Conservation (phyloP, 257 asterid genomes). For the Capsicum chinense region DNA sequence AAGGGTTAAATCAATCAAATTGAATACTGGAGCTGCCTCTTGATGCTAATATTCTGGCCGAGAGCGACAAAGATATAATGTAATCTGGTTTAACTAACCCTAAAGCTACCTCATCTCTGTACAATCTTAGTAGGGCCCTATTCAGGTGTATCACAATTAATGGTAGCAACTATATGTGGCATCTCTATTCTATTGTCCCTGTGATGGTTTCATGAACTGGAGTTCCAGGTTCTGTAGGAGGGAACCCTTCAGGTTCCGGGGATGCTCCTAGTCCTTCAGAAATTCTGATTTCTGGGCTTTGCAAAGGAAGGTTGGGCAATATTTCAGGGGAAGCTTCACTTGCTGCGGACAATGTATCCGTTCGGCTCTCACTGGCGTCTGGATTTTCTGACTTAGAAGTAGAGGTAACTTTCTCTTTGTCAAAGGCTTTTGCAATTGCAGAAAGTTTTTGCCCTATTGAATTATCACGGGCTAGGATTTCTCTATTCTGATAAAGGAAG, state of each 20-base stretch:
- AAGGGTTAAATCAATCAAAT: not conserved
- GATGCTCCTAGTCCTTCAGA: slow-evolving; percentile 28
- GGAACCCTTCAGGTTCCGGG: slow-evolving; percentile 39
- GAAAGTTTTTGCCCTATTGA: slow-evolving; percentile 43
- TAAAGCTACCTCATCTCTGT: slow-evolving; percentile 5
- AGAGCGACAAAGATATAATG: slow-evolving; percentile 9
- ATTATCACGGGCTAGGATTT: slow-evolving; percentile 34
- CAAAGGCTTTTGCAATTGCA: slow-evolving; percentile 45
- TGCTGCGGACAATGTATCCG: not conserved
- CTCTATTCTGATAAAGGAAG: slow-evolving; percentile 45
- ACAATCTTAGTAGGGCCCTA: not conserved
- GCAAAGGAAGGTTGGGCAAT: slow-evolving; percentile 8
- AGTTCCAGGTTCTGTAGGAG: slow-evolving; percentile 41
- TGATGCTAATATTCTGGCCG: not conserved
- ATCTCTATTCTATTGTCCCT: slow-evolving; percentile 6
- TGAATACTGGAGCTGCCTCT: not conserved
- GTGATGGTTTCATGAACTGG: slow-evolving; percentile 35
- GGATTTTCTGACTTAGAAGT: not conserved
- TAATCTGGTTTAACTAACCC: slow-evolving; percentile 13
- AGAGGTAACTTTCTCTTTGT: slow-evolving; percentile 33
- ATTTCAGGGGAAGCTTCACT: slow-evolving; percentile 19
- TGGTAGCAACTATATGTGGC: not conserved
- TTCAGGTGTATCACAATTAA: not conserved
- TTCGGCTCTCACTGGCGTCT: not conserved
- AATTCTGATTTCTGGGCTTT: slow-evolving; percentile 37